Evolutionary conservation across 352 stramenopile species (phyloP), one percentile per base, ranked within the genome.

Genomic region (Phytophthora litchii): DNA sequence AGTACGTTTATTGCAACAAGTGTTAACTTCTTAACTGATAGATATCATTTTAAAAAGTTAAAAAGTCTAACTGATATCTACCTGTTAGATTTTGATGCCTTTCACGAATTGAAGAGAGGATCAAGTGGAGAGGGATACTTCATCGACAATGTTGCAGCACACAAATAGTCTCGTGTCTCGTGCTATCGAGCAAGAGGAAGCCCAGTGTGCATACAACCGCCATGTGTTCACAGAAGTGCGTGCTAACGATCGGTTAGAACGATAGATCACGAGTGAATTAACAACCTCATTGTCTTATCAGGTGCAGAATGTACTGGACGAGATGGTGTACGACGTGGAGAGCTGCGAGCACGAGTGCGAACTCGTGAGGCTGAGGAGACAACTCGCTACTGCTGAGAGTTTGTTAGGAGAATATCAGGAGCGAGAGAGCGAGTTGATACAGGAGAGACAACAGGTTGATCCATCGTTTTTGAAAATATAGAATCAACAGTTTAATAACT

Each of bases 321-420:
- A 92, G 57, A 92, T 94, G 74, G 80, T 94, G 17, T 89, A 88
- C 60, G 85, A 94, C 54, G 71, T 94, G n/a, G 85, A 92, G 60
- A 84, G 50, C 36, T 87, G 64, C 23, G 80, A 83, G 16, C 60
- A 82, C 57, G 80, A 92, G 47, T 76, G 70, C 29, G 75, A 90
- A 49, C 31, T 86, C 9, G 41, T 62, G 3, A 60, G 20, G 3
- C 44, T 92, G 32, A 57, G 55, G 13, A 38, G 63, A 0, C 69
- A 91, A 43, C 60, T 94, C 11, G 20, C 46, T 11, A 21, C 48
- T 20, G 51, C 69, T 1, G 64, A 83, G 42, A 73, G 34, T 8
- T 66, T 58, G 0, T 38, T 91, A 5, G 21, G n/a, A 0, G 77
- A 90, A 41, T 80, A 73, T 31, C 68, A 89, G 40, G 58, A 83